Evolutionary conservation across 73 alveolate species (phyloP), one percentile per base, ranked within the genome.

Genomic region (Tetrahymena borealis): DNA sequence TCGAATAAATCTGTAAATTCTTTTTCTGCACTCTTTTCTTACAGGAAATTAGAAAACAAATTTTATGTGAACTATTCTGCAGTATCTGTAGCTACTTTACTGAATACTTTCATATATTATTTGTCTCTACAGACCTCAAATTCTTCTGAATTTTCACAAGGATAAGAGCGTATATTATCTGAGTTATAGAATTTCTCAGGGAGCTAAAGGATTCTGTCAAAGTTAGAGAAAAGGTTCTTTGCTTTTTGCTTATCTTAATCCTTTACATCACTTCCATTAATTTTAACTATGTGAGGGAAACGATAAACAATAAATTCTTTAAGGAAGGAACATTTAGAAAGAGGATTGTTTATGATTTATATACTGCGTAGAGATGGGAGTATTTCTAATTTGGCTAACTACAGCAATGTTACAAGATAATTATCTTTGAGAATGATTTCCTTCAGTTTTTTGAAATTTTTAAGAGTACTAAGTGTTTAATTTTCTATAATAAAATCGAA

Each of bases 281-380:
- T 98, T 94, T 96, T 97, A 85, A 91, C 90, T 15, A 98, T 97
- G 78, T 94, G 93, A n/a, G 99, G 99, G 94, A 98, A 98, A 94
- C 99, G 96, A 93, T 98, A 98, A 11, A 98, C 99, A 41, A 98
- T 95, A 94, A 98, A 98, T 91, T 96, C 93, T 92, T 97, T 96
- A 33, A 93, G 78, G 78, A 93, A 93, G 12, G 95, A 85, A 12
- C 93, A 93, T n/a, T 93, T 93, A 39, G 36, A 78, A 20, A 96
- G 92, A 39, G 98, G 96, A 36, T 93, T 94, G 28, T 98, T 97
- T 39, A 90, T 91, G 20, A 97, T 78, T 24, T 85, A 91, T 95
- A 93, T 92, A 38, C 39, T 36, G 20, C 91, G 97, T 31, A 98
- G 92, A 31, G 95, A 90, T 39, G 97, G 94, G 15, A 97, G 90